Conservation (phyloP, 495 filamentous ascomycete genomes). For the Hypoxylon fuscum region DNA sequence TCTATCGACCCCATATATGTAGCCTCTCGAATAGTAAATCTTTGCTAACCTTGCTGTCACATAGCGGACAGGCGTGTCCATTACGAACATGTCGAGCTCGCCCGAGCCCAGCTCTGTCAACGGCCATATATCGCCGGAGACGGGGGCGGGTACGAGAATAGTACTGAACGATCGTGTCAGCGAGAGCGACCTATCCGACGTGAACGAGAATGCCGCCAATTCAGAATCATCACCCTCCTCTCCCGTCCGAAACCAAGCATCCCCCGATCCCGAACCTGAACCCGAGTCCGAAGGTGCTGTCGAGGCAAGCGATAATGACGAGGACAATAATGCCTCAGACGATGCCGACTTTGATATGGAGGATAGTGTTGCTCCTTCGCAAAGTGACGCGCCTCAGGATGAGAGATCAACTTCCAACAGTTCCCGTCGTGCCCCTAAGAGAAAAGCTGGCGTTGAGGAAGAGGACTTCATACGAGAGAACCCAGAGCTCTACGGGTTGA, state of each 20-base stretch:
- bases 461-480: constrained; percentile 88
- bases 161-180: constrained; percentile 47
- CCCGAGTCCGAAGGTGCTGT: constrained; percentile 56
- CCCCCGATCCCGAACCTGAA: constrained; percentile 74
- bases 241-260: constrained; percentile 60
- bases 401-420: constrained; percentile 74
- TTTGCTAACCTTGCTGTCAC: constrained; percentile 57
- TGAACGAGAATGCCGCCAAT: constrained; percentile 45
- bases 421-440: constrained; percentile 72
- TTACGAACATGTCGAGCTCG: constrained; percentile 61
- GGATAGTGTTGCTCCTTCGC: constrained; percentile 65
- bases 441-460: constrained; percentile 74
- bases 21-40: constrained; percentile 29
- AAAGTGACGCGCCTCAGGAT: constrained; percentile 55
- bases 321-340: constrained; percentile 69
- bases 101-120: constrained; percentile 56
- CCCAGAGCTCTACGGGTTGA: constrained; percentile 94
- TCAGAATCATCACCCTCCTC: constrained; percentile 40
- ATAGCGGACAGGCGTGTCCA: constrained; percentile 53
- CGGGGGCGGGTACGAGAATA: constrained; percentile 35
- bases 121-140: constrained; percentile 48
- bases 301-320: constrained; percentile 66
- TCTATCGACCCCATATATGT: constrained; percentile 33
- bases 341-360: constrained; percentile 83
- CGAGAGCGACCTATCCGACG: constrained; percentile 60